A percentile compares a stretch with the other conserved stretches of the same genome.
phyloP scores from a whole-genome alignment of 2,329 filamentous ascomycete species.

The Aspergillus piperis region DNA sequence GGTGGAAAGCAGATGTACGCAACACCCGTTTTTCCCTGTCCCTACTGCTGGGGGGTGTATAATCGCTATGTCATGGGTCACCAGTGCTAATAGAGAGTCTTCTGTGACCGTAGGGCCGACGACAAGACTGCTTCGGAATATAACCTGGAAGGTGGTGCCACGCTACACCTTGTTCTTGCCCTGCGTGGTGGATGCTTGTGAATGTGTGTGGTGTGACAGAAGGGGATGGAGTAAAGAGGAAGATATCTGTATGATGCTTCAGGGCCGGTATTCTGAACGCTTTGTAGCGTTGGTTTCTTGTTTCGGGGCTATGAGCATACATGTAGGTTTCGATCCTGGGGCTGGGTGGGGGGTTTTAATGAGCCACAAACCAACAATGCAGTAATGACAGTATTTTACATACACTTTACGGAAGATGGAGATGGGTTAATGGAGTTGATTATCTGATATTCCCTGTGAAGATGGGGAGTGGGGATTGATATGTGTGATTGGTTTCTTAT shows the following conservation, averaged over 20 bases:
- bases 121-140: slow-evolving; percentile 93
- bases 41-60: not conserved
- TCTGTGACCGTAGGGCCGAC: slow-evolving; percentile 67
- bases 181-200: slow-evolving; percentile 71
- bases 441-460: not conserved
- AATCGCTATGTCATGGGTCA: not conserved
- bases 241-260: not conserved
- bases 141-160: slow-evolving; percentile 85
- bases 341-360: slow-evolving; percentile 2
- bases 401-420: not conserved
- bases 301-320: not conserved
- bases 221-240: not conserved
- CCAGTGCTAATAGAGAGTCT: not conserved
- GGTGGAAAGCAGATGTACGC: slow-evolving; percentile 94
- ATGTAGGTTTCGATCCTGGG: not conserved
- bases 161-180: slow-evolving; percentile 91
- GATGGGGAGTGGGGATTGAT: not conserved
- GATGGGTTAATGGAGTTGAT: not conserved
- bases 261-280: not conserved
- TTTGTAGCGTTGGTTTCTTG: not conserved
- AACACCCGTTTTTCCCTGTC: not conserved
- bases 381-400: slow-evolving; percentile 13
- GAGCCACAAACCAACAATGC: slow-evolving; percentile 9
- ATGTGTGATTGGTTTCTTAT: not conserved
- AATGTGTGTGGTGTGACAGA: not conserved